Conservation (phyloP, 2,329 filamentous ascomycete genomes). For the Botrytis sinoallii region DNA sequence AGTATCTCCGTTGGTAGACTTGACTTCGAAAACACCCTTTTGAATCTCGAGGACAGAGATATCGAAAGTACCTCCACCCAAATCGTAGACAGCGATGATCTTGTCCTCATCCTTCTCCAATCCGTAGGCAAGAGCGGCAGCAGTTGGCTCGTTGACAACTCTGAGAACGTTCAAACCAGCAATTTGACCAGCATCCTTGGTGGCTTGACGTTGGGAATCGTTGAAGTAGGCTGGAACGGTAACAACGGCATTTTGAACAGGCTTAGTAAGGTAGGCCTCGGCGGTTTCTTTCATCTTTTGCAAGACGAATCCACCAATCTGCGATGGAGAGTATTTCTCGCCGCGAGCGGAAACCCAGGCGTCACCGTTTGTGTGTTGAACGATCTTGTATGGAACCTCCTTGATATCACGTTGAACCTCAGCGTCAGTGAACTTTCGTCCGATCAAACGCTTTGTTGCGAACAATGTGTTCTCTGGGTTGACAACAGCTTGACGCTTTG, state of each 20-base stretch:
- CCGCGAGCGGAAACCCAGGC: conserved; percentile 92
- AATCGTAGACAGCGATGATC: conserved; percentile 92
- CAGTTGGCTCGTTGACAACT: conserved; percentile 97
- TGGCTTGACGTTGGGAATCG: conserved; percentile 95
- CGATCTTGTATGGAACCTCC: conserved; percentile 98
- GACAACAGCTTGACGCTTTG: conserved; percentile 96
- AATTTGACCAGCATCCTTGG: conserved; percentile 97
- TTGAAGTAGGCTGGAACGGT: conserved; percentile 99
- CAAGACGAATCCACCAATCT: conserved; percentile 93
- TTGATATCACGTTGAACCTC: conserved; percentile 97
- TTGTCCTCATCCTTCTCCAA: conserved; percentile 91
- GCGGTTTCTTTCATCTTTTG: conserved; percentile 99
- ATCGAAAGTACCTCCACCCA: conserved; percentile 98
- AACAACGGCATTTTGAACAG: conserved; percentile 92
- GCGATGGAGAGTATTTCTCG: conserved; percentile 96
- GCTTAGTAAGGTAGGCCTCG: conserved; percentile 86
- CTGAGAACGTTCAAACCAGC: conserved; percentile 93
- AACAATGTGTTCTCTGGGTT: conserved; percentile 99
- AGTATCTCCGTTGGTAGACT: conserved; percentile 98
- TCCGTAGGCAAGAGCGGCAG: conserved; percentile 92
- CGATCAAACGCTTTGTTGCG: conserved; percentile 97
- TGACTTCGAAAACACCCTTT: conserved; percentile 97
- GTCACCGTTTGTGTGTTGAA: conserved; percentile 94
- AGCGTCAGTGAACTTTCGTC: conserved; percentile 88
- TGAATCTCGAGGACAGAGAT: conserved; percentile 97